These are phyloP conservation scores for Chalciporus chontae DNA, from an alignment of 768 basidiomycete species.

Conservation along the genomic window DNA sequence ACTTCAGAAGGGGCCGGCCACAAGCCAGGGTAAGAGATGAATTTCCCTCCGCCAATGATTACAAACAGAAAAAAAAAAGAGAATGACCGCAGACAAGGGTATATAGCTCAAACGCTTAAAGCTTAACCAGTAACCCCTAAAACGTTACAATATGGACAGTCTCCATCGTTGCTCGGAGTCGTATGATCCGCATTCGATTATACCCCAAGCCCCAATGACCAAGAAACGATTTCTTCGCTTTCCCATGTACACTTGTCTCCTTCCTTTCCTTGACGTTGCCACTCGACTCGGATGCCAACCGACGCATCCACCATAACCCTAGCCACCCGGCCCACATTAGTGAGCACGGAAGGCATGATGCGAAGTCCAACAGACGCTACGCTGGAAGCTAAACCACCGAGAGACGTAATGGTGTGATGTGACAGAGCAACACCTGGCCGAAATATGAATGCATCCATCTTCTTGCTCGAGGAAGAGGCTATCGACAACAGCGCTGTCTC, in stretches of 20 bases:
- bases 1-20: no score
- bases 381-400: constrained; percentile 15
- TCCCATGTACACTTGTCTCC: constrained; percentile 25
- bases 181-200: neutral
- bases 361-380: constrained; percentile 18
- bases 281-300: constrained; percentile 26
- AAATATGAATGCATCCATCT: constrained; percentile 17
- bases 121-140: no score
- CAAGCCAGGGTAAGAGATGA: no score
- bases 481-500: constrained; percentile 15
- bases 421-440: constrained; percentile 18
- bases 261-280: constrained; percentile 17
- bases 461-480: constrained; percentile 12
- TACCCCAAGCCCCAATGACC: constrained; percentile 21
- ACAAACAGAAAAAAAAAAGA: no score
- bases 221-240: constrained; percentile 25
- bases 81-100: no score
- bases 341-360: constrained; percentile 21
- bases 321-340: constrained; percentile 17
- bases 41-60: no score
- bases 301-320: constrained; percentile 25
- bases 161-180: neutral
- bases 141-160: neutral
- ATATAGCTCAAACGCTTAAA: no score
- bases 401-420: constrained; percentile 8